phyloP scores from a whole-genome alignment of 192 early-diverging fungal species.

The Jimgerdemannia lactiflua region DNA sequence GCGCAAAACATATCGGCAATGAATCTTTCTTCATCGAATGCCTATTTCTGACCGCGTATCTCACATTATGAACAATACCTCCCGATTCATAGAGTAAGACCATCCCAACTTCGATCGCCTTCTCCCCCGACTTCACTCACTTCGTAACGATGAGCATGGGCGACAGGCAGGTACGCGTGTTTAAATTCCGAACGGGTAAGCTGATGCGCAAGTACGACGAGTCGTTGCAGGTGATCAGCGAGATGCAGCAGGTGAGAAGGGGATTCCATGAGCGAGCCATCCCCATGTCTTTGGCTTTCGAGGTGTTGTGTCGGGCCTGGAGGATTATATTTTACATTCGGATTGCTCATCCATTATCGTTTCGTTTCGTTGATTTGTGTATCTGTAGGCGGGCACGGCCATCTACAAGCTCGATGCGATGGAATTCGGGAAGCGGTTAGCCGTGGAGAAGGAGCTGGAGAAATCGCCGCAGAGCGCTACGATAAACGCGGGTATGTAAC shows the following conservation, averaged over 20 bases:
- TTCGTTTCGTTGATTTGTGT: constrained; percentile 1
- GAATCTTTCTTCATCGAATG: constrained; percentile 1
- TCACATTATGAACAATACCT: background rate
- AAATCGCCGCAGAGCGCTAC: constrained; percentile 63
- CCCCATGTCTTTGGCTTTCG: no score
- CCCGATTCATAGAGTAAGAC: constrained; percentile 53
- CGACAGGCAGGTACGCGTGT: constrained; percentile 86
- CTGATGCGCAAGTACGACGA: constrained; percentile 92
- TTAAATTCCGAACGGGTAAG: constrained; percentile 80
- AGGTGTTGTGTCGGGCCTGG: background rate
- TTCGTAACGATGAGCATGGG: constrained; percentile 87
- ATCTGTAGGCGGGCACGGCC: constrained; percentile 62
- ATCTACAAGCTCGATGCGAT: constrained; percentile 87
- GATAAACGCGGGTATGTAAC: constrained; percentile 62
- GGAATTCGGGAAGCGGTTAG: constrained; percentile 95
- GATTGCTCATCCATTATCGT: background rate
- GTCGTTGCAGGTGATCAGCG: constrained; percentile 71
- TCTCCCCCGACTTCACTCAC: constrained; percentile 76
- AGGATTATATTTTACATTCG: background rate
- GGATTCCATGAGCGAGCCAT: background rate
- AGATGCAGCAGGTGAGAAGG: constrained; percentile 74
- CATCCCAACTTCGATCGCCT: constrained; percentile 72
- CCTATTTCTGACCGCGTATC: background rate
- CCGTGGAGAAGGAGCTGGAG: constrained; percentile 83
- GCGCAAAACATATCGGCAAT: no score